Evolutionary conservation across 306 rosid species (phyloP).

Genomic region (Acacia melanoxylon): DNA sequence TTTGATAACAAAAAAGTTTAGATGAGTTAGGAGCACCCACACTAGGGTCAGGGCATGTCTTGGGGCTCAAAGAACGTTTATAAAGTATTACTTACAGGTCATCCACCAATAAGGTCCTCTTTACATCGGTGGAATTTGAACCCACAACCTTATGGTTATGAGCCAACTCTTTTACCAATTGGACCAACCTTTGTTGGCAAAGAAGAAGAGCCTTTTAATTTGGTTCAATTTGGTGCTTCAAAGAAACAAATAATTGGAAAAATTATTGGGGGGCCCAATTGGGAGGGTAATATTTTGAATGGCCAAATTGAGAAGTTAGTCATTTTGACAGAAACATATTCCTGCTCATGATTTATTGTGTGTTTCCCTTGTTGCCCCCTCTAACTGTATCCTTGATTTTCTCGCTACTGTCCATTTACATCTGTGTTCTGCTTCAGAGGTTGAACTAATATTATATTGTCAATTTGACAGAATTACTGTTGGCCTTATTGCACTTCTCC

Average conservation of each 20-base stretch:
- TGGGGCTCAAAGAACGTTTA: too few species aligned
- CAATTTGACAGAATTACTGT: conserved; percentile 61
- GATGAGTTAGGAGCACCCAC: too few species aligned
- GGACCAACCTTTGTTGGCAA: too few species aligned
- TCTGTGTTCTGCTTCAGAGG: not conserved
- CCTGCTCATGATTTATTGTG: conserved; percentile 10
- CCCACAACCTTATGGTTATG: too few species aligned
- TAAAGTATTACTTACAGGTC: too few species aligned
- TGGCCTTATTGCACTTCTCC: conserved; percentile 72
- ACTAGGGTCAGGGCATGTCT: too few species aligned
- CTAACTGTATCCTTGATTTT: conserved; percentile 5
- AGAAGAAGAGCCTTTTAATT: not conserved
- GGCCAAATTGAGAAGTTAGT: not conserved
- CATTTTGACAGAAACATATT: not conserved
- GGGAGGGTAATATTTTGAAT: not conserved
- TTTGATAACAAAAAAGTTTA: too few species aligned
- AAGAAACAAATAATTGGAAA: not conserved
- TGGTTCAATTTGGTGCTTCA: not conserved
- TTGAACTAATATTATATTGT: conserved; percentile 12
- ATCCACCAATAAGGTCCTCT: too few species aligned
- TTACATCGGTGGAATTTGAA: too few species aligned
- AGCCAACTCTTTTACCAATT: too few species aligned
- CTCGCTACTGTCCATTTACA: not conserved
- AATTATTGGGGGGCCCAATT: not conserved
- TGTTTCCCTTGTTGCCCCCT: not conserved